These are phyloP conservation scores for Debaryomyces robertsiae DNA, from an alignment of 1,139 yeast species.

Conservation along the genomic window DNA sequence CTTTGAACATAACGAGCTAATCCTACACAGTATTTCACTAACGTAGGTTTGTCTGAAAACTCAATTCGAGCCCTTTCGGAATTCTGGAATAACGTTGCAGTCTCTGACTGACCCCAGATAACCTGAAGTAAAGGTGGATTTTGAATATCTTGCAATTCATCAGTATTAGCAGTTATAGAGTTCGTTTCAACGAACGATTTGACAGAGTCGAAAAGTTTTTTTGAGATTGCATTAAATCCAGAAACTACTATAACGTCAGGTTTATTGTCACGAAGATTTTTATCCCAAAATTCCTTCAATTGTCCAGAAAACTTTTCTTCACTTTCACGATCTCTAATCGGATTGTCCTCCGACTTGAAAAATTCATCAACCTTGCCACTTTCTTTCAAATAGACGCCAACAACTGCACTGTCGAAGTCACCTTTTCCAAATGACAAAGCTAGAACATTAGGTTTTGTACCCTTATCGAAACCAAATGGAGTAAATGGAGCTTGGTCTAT, in stretches of 20 bases:
- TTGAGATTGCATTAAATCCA: conserved; percentile 79
- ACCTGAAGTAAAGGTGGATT: conserved; percentile 54
- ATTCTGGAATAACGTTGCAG: conserved; percentile 84
- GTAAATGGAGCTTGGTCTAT: conserved; percentile 93
- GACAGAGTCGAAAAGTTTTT: conserved; percentile 60
- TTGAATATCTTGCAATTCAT: conserved; percentile 39
- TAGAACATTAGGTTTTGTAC: conserved; percentile 82
- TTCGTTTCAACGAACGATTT: conserved; percentile 60
- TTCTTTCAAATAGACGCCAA: conserved; percentile 78
- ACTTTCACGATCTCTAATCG: conserved; percentile 58
- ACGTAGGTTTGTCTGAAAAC: conserved; percentile 82
- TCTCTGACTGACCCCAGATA: conserved; percentile 90
- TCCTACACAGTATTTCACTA: conserved; percentile 85
- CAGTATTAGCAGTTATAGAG: conserved; percentile 57
- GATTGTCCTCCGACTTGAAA: conserved; percentile 75
- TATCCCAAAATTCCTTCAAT: conserved; percentile 46
- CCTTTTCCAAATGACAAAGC: conserved; percentile 88
- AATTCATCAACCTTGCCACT: conserved; percentile 77
- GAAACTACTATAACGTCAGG: conserved; percentile 93
- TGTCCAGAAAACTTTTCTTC: conserved; percentile 59
- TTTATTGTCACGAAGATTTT: conserved; percentile 35
- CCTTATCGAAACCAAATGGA: conserved; percentile 74
- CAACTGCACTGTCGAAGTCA: conserved; percentile 80
- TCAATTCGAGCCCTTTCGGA: conserved; percentile 76
- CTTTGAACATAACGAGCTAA: conserved; percentile 89